Evolutionary conservation across 768 basidiomycete genomes (phyloP).

Genomic region (Asterophora parasitica): DNA sequence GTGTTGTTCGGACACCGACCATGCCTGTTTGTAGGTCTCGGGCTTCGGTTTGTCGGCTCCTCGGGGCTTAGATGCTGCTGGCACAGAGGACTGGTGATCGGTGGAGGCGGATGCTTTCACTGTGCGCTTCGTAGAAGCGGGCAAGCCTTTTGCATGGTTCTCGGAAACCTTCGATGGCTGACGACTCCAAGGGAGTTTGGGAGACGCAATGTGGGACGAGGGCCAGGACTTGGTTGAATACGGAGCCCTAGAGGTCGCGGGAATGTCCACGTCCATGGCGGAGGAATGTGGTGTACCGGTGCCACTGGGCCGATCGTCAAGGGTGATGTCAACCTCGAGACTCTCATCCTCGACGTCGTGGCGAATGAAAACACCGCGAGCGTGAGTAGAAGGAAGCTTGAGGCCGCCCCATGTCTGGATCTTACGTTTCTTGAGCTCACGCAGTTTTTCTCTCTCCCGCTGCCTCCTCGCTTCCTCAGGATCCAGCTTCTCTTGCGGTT

Average conservation of each 20-base stretch:
- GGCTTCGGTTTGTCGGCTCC: constrained; percentile 40
- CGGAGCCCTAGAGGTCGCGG: neutral
- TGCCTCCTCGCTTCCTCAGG: constrained; percentile 38
- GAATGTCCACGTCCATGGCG: constrained; percentile 6
- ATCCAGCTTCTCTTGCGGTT: constrained; percentile 32
- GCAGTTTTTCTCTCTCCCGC: constrained; percentile 47
- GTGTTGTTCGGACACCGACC: constrained; percentile 74
- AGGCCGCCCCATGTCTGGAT: constrained; percentile 31
- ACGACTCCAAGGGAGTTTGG: constrained; percentile 1
- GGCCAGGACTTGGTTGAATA: neutral
- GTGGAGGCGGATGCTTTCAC: neutral
- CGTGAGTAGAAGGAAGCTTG: constrained; percentile 19
- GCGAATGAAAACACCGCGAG: constrained; percentile 45
- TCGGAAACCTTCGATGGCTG: constrained; percentile 3
- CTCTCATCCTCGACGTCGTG: constrained; percentile 58
- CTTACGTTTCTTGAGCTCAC: constrained; percentile 52
- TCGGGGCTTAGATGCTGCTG: constrained; percentile 5
- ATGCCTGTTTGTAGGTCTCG: constrained; percentile 81
- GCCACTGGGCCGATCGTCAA: constrained; percentile 24
- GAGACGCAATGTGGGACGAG: neutral
- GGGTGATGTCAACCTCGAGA: constrained; percentile 52
- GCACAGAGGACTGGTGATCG: neutral
- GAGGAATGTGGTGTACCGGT: constrained; percentile 1
- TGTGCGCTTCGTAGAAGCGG: constrained; percentile 1
- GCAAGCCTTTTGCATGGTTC: neutral